Conservation (phyloP, 2,329 filamentous ascomycete species). For the Beauveria medogensis region DNA sequence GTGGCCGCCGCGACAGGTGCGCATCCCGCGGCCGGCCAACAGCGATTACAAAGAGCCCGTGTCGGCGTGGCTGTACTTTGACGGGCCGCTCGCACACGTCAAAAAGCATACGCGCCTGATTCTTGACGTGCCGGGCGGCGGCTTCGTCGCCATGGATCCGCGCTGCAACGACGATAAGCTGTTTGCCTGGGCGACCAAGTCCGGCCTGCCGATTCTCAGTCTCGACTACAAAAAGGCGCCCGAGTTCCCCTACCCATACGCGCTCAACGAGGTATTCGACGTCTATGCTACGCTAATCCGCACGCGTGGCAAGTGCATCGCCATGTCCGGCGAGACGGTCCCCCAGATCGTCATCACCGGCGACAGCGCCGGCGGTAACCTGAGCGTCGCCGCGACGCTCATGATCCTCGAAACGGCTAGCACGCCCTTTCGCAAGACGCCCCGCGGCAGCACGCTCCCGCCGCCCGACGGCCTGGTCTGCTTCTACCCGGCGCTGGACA, state of each 20-base stretch:
- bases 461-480: conserved; percentile 73
- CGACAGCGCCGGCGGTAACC: conserved; percentile 41
- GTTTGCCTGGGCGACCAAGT: conserved; percentile 83
- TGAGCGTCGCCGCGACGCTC: conserved; percentile 61
- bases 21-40: conserved; percentile 70
- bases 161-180: conserved; percentile 90
- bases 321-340: conserved; percentile 31
- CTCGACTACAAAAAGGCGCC: conserved; percentile 66
- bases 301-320: conserved; percentile 34
- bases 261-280: conserved; percentile 43
- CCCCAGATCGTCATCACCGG: conserved; percentile 37
- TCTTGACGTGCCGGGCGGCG: conserved; percentile 85
- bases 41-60: conserved; percentile 82
- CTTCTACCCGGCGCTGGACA: conserved; percentile 84
- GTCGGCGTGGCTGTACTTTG: conserved; percentile 86
- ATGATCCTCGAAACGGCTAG: conserved; percentile 78
- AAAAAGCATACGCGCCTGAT: conserved; percentile 70
- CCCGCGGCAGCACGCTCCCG: conserved; percentile 49
- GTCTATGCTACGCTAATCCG: conserved; percentile 32
- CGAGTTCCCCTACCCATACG: conserved; percentile 41
- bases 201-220: conserved; percentile 80
- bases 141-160: conserved; percentile 96
- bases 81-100: conserved; percentile 73
- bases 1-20: conserved; percentile 73
- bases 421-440: conserved; percentile 24